Evolutionary conservation across 495 filamentous ascomycete species (phyloP), one percentile per base, ranked within the genome.

Genomic region (Cryomyces minteri): DNA sequence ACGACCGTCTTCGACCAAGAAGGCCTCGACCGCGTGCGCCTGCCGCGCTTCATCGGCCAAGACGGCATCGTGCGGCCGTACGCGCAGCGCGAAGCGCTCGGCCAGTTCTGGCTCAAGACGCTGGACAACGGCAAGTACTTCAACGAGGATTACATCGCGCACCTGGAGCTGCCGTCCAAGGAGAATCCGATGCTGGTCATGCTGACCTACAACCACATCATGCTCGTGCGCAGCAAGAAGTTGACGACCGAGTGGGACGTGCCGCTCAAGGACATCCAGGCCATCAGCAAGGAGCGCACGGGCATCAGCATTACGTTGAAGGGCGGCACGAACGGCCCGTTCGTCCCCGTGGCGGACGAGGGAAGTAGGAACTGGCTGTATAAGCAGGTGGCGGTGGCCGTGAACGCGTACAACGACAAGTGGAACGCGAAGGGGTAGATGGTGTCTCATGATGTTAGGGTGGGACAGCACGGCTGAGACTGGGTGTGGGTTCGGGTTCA

Each of bases 51-150:
- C 65, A 83, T 98, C 47, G 83, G 84, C 14, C 73, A 77, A 34
- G 90, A 96, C 58, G 90, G 88, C 32, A 82, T 96, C 47, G 87
- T 98, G 14, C 80, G 90, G 5, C 92, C 90, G 5, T 98, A 94
- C 68, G 85, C 77, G 10, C 88, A 96, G 60, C 84, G 90, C 11
- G 90, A 98, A 67, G 87, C 90, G 1, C 76, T 98, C 10, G 90
- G 90, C 6, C 90, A 98, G 61, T 93, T 88, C 67, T 98, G 90
- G 90, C 77, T 98, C 52, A 98, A 98, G 68, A 93, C 93, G 18
- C 72, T 90, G 1, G 92, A 96, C 56, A 88, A 93, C 48, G 90
- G 90, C 41, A 92, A 88, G 65, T 94, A 84, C 67, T 98, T 98
- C 73, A 77, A 88, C 64, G 92, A 96, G 61, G 74, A 87, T 55